Percentiles rank a stretch among this genome's conserved stretches.
Evolutionary conservation across 139 green algal genomes (phyloP).

Genomic region (Asterochloris erici): DNA sequence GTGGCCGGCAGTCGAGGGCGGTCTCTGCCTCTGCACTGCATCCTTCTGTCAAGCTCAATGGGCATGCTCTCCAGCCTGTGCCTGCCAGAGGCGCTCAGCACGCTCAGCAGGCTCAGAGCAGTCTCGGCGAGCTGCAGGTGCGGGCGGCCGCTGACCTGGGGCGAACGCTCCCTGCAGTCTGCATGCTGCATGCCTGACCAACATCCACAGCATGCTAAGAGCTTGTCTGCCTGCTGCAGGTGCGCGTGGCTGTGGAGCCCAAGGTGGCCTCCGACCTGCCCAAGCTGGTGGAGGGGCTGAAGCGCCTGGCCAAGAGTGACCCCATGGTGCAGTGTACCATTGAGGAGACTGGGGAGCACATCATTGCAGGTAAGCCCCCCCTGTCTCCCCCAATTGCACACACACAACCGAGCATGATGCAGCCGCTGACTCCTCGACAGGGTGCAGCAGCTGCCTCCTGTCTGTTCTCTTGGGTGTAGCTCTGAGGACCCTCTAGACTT

Average conservation of each 20-base stretch:
- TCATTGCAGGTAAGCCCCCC: conserved; percentile 70
- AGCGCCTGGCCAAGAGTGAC: conserved; percentile 96
- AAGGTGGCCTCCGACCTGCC: conserved; percentile 96
- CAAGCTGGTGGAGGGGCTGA: conserved; percentile 99
- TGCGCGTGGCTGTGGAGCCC: conserved; percentile 89
- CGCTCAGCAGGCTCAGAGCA: background rate
- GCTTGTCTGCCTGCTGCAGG: conserved; percentile 18
- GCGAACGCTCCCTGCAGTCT: background rate
- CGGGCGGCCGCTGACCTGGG: too few relatives aligned
- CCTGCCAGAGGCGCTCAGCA: background rate
- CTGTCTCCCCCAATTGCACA: background rate
- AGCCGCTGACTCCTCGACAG: too few relatives aligned
- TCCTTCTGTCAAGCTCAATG: background rate
- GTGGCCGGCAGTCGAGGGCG: conserved; percentile 10
- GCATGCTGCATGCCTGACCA: background rate
- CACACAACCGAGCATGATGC: too few relatives aligned
- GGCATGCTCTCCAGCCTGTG: background rate
- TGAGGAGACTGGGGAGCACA: conserved; percentile 99
- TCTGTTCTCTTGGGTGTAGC: too few relatives aligned
- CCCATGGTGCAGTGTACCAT: conserved; percentile 98
- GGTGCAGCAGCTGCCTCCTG: too few relatives aligned
- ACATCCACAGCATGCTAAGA: background rate
- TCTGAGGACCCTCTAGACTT: too few relatives aligned
- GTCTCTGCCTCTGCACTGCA: background rate
- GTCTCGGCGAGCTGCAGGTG: background rate